Evolutionary conservation across 2,329 filamentous ascomycete species (phyloP).

Genomic region (Monilinia fructigena): DNA sequence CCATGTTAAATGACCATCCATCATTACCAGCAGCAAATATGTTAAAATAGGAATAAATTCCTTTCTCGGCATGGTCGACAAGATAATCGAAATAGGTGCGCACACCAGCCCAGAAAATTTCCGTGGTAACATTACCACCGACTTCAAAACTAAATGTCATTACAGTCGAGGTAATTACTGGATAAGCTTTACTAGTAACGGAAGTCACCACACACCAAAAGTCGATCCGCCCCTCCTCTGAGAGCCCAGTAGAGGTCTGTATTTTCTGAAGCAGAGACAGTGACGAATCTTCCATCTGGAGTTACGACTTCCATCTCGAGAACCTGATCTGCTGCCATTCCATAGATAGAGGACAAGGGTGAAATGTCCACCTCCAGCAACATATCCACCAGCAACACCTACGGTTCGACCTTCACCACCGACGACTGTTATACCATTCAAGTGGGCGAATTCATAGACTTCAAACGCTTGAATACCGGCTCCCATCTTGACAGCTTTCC

Average conservation of each 20-base stretch:
- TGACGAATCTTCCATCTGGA: conserved; percentile 29
- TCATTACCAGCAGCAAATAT: conserved; percentile 36
- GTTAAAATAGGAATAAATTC: conserved; percentile 35
- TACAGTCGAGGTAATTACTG: conserved; percentile 40
- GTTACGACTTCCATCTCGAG: conserved; percentile 30
- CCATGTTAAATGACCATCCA: conserved; percentile 15
- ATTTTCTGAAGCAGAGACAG: conserved; percentile 28
- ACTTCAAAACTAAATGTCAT: conserved; percentile 49
- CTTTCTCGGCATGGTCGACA: conserved; percentile 42
- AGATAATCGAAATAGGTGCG: conserved; percentile 50
- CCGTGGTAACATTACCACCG: conserved; percentile 47
- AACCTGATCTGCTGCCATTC: conserved; percentile 58
- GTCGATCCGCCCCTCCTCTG: conserved; percentile 42
- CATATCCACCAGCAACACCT: conserved; percentile 47
- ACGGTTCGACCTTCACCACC: conserved; percentile 47
- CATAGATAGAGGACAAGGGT: conserved; percentile 51
- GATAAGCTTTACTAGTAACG: conserved; percentile 53
- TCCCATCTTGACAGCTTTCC: conserved; percentile 43
- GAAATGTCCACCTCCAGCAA: conserved; percentile 62
- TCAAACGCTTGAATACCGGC: conserved; percentile 46
- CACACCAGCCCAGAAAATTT: conserved; percentile 51
- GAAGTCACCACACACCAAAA: conserved; percentile 61
- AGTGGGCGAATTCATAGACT: conserved; percentile 45
- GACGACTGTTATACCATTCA: conserved; percentile 48
- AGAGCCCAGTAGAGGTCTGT: conserved; percentile 35